These are phyloP conservation scores for Alternaria brassicicola DNA, from an alignment of 2,329 filamentous ascomycete genomes.

Conservation along the genomic window DNA sequence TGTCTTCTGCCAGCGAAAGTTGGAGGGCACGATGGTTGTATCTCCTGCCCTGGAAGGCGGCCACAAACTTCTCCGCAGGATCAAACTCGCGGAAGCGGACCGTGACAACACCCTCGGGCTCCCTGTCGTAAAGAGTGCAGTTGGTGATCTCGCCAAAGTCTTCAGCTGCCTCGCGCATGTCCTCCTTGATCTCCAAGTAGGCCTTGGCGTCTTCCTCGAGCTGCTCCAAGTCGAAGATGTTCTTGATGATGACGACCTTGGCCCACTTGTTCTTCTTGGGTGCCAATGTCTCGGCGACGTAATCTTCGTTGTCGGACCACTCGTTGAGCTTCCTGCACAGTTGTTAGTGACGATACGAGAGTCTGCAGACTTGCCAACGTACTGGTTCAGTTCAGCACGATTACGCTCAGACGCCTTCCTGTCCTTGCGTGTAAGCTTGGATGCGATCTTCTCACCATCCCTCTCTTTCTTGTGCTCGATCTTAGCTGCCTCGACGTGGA, in stretches of 20 bases:
- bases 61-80: constrained; percentile 56
- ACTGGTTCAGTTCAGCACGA: constrained; percentile 82
- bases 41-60: constrained; percentile 24
- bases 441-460: constrained; percentile 59
- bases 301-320: constrained; percentile 85
- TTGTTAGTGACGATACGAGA: constrained; percentile 8
- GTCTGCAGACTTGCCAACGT: constrained; percentile 21
- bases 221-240: constrained; percentile 90
- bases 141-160: constrained; percentile 90
- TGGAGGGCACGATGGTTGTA: constrained; percentile 27
- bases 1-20: constrained; percentile 35
- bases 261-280: constrained; percentile 68
- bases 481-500: constrained; percentile 84
- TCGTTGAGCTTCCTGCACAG: constrained; percentile 78
- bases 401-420: constrained; percentile 91
- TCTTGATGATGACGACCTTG: constrained; percentile 83
- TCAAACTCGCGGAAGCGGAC: constrained; percentile 78
- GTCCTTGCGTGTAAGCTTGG: constrained; percentile 65
- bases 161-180: constrained; percentile 86
- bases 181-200: constrained; percentile 90
- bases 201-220: constrained; percentile 83
- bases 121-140: constrained; percentile 86
- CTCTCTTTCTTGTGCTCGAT: constrained; percentile 89
- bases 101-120: constrained; percentile 81
- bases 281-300: constrained; percentile 45